Percentiles rank a stretch among this genome's conserved stretches.
Evolutionary conservation across 2,329 filamentous ascomycete species (phyloP).

Genomic region (Cadophora gregata): DNA sequence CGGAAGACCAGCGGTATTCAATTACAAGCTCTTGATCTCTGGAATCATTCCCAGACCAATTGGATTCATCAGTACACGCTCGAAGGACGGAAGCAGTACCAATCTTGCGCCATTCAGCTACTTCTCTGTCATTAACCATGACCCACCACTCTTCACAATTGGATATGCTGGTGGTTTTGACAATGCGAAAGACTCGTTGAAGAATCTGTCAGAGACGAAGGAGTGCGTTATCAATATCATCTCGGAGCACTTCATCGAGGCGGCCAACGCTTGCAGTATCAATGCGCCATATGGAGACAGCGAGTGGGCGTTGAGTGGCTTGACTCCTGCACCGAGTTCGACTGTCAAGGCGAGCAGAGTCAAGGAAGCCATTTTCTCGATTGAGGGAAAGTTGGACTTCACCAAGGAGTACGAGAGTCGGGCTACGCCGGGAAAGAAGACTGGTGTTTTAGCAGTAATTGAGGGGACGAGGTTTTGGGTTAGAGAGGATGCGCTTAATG

Average conservation of each 20-base stretch:
- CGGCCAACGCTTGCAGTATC: constrained; percentile 80
- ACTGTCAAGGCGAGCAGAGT: constrained; percentile 76
- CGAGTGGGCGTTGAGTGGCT: constrained; percentile 80
- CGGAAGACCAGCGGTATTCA: constrained; percentile 70
- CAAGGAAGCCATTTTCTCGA: constrained; percentile 79
- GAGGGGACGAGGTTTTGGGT: constrained; percentile 91
- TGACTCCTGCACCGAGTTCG: constrained; percentile 71
- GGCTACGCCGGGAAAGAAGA: constrained; percentile 73
- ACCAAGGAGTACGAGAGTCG: constrained; percentile 78
- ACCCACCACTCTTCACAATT: constrained; percentile 81
- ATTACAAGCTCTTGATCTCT: constrained; percentile 93
- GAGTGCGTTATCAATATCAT: constrained; percentile 92
- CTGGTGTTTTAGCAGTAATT: constrained; percentile 75
- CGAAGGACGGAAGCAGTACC: constrained; percentile 64
- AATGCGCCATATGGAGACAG: constrained; percentile 78
- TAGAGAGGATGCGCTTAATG: constrained; percentile 84
- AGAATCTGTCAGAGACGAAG: constrained; percentile 71
- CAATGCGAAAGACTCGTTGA: constrained; percentile 77
- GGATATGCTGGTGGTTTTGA: constrained; percentile 54
- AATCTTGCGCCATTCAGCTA: constrained; percentile 92
- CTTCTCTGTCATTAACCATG: constrained; percentile 82
- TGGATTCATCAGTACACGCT: constrained; percentile 63
- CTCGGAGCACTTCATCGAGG: constrained; percentile 82
- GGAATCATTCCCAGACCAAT: constrained; percentile 84
- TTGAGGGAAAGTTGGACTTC: constrained; percentile 82